phyloP scores from a whole-genome alignment of 73 alveolate species.

The Paramecium bursaria region DNA sequence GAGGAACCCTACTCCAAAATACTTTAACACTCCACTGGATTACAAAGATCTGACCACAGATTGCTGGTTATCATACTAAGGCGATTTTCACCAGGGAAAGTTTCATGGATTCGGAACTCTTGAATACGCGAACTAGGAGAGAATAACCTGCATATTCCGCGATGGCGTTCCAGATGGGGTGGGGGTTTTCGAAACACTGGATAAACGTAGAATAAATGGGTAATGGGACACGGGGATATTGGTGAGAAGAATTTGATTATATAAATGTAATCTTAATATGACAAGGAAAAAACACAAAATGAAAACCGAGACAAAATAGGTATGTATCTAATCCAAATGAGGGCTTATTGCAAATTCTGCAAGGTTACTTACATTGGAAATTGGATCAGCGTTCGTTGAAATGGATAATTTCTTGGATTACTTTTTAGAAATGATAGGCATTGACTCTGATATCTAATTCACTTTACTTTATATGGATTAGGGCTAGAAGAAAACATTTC shows the following conservation, averaged over 20 bases:
- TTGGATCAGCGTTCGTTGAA: too few species aligned
- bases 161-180: conserved; percentile 56
- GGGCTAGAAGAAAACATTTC: too few species aligned
- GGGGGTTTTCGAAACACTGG: conserved; percentile 40
- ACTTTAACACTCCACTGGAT: conserved; percentile 13
- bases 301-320: not conserved
- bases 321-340: not conserved
- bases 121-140: not conserved
- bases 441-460: too few species aligned
- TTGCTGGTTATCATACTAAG: not conserved
- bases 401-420: too few species aligned
- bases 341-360: too few species aligned
- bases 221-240: conserved; percentile 52
- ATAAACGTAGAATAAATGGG: conserved; percentile 47
- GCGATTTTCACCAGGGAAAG: conserved; percentile 7
- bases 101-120: conserved; percentile 1
- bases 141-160: not conserved
- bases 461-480: too few species aligned
- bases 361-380: too few species aligned
- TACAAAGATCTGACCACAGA: conserved; percentile 31
- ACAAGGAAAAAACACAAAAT: not conserved
- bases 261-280: too few species aligned
- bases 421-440: too few species aligned
- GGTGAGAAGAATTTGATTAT: conserved; percentile 44
- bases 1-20: conserved; percentile 4